Percentiles rank a stretch among this genome's conserved stretches.
phyloP scores from a whole-genome alignment of 2,329 filamentous ascomycete genomes.

The Penicillium sp. region DNA sequence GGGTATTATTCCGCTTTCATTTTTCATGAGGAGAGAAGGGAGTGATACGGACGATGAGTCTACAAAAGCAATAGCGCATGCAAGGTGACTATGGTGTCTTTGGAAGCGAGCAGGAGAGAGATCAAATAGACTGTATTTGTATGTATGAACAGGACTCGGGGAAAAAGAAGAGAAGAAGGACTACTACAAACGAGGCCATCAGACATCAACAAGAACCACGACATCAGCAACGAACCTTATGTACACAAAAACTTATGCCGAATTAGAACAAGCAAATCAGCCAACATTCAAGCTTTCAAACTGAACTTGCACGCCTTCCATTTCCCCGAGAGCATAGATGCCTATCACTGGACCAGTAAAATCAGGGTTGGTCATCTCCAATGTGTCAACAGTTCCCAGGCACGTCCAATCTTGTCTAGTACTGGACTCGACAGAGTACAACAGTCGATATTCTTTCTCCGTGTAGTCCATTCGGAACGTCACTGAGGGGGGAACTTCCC shows the following conservation, averaged over 20 bases:
- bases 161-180: not conserved
- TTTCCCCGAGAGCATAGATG: constrained; percentile 19
- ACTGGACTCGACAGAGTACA: not conserved
- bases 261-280: not conserved
- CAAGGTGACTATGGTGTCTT: not conserved
- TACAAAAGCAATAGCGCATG: not conserved
- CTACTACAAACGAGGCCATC: not conserved
- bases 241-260: too few relatives aligned
- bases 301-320: not conserved
- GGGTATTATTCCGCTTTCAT: not conserved
- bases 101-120: not conserved
- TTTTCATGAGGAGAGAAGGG: not conserved
- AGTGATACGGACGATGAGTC: constrained; percentile 2
- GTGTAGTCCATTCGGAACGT: constrained; percentile 11
- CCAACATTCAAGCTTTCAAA: not conserved
- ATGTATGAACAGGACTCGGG: not conserved
- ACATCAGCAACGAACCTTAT: too few relatives aligned
- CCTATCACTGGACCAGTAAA: constrained; percentile 36
- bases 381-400: constrained; percentile 19
- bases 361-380: constrained; percentile 31
- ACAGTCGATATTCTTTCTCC: constrained; percentile 7
- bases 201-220: too few relatives aligned
- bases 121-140: not conserved
- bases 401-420: constrained; percentile 5
- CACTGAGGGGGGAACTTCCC: not conserved